Evolutionary conservation across 2,329 filamentous ascomycete species (phyloP), one percentile per base, ranked within the genome.

Genomic region (Diaporthe ampelina): DNA sequence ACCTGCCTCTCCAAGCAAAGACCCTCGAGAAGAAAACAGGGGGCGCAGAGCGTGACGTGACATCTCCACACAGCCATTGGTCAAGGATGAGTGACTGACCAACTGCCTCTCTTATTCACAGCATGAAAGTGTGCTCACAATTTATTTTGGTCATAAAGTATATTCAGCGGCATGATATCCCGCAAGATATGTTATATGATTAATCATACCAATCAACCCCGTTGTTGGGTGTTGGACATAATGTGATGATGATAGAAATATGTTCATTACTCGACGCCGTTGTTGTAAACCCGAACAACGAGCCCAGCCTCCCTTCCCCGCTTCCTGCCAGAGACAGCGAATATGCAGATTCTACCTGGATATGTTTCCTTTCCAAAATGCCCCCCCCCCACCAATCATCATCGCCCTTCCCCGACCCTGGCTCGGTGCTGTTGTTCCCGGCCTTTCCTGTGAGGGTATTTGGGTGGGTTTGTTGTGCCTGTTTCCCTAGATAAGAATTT

Each of bases 341-440:
- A 67, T 67, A 67, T 67, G 63, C 63, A 67, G 45, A 37, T 35
- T 67, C 63, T 52, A 52, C 63, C 24, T 52, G 13, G 21, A 7
- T 52, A 6, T 15, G 40, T 17, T 43, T 17, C 17, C 13, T 19
- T 43, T 5, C 63, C 45, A 52, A 37, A n/a, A 21, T 54, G 32
- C 24, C 9, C 8, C 61, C 63, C 29, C 13, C 24, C 17, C n/a
- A 4, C 40, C 40, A 17, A 43, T 19, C 13, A 43, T 37, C 37
- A 19, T 43, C 40, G 19, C 15, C 40, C 15, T 6, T 7, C 6
- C 40, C 40, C 40, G 19, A 43, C 35, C 48, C 48, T 24, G 63
- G 63, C 63, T 43, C 63, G 15, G 63, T 68, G 63, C 63, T 68
- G 63, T 68, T 54, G 21, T 68, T 40, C 63, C 63, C 26, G 48